A percentile compares a stretch with the other conserved stretches of the same genome.
Evolutionary conservation across 768 basidiomycete genomes (phyloP).

Genomic region (Xerocomellus chrysenteron): DNA sequence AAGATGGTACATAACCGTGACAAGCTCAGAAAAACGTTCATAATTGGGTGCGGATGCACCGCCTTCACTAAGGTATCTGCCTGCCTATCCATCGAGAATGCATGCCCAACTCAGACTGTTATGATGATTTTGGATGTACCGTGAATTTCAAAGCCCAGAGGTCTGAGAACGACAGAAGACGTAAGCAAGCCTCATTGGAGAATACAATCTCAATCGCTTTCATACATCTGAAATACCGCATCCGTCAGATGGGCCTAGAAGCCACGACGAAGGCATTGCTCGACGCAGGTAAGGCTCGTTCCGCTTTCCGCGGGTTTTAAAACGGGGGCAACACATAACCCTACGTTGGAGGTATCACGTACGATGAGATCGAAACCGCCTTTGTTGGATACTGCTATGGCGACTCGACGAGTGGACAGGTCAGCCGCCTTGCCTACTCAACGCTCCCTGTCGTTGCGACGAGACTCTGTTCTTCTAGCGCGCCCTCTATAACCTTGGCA

Average conservation of each 20-base stretch:
- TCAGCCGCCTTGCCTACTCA: slow-evolving; percentile 25
- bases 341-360: slow-evolving; percentile 62
- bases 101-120: not conserved
- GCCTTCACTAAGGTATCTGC: slow-evolving; percentile 18
- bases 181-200: slow-evolving; percentile 41
- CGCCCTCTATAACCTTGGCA: slow-evolving; percentile 77
- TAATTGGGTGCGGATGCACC: slow-evolving; percentile 21
- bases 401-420: slow-evolving; percentile 77
- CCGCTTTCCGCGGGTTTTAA: not conserved
- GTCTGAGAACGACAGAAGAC: slow-evolving; percentile 66
- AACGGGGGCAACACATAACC: not conserved
- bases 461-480: slow-evolving; percentile 42
- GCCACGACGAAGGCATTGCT: slow-evolving; percentile 85
- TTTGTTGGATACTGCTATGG: slow-evolving; percentile 80
- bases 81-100: not conserved
- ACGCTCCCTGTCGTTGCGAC: not conserved
- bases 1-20: slow-evolving; percentile 2
- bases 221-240: not conserved
- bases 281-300: slow-evolving; percentile 59
- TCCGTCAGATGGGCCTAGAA: slow-evolving; percentile 75
- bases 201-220: not conserved
- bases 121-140: slow-evolving; percentile 1
- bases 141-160: slow-evolving; percentile 52
- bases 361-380: slow-evolving; percentile 72
- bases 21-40: slow-evolving; percentile 15